Conservation (phyloP, 75 land plant species). For the Pinus taeda region DNA sequence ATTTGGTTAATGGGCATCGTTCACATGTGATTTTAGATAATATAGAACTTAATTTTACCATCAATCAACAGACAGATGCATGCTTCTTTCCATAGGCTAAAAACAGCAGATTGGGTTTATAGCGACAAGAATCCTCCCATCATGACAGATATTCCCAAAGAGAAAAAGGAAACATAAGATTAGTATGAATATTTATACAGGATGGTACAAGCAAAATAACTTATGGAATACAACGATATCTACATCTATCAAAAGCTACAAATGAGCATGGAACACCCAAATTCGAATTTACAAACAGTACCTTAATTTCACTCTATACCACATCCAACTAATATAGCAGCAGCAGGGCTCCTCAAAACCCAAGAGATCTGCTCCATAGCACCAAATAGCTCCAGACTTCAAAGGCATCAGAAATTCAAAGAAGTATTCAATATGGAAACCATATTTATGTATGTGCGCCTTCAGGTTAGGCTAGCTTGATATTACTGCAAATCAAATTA, state of each 20-base stretch:
- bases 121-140: not conserved
- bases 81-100: not conserved
- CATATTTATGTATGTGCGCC: not conserved
- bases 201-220: not conserved
- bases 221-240: not conserved
- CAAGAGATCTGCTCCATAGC: too few relatives aligned
- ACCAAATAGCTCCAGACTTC: too few relatives aligned
- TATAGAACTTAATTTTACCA: not conserved
- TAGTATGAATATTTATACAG: not conserved
- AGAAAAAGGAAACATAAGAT: not conserved
- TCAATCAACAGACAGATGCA: not conserved
- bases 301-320: not conserved
- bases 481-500: not conserved
- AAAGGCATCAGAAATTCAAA: not conserved
- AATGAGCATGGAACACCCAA: not conserved
- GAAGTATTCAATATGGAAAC: not conserved
- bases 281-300: not conserved
- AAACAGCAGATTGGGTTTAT: not conserved
- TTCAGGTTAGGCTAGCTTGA: not conserved
- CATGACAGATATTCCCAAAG: not conserved
- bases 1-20: too few relatives aligned
- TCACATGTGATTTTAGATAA: too few relatives aligned
- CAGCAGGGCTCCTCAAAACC: not conserved
- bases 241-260: not conserved
- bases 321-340: not conserved